Base-by-base conservation (phyloP, 305 asterid genomes). In the Plantago coronopus region DNA sequence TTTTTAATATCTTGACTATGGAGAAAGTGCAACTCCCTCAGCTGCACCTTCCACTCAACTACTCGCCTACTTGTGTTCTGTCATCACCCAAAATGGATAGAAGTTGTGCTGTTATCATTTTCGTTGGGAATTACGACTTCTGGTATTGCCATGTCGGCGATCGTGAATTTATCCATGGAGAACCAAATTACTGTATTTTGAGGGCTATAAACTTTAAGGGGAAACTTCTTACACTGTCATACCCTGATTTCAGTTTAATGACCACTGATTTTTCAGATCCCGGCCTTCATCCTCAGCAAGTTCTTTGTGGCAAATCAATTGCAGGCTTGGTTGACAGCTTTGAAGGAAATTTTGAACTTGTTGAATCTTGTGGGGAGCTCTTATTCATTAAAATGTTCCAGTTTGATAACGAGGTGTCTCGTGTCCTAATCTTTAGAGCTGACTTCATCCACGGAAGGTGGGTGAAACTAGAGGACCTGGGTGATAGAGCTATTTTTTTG, bases 251-350 rank as follows among this genome's bases (percentile, higher is more conserved):
- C 23, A 31, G 22, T 17, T 6, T 55, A 31, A 7, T 55, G 16
- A 38, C 25, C 13, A 2, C 60, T 29, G 60, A 55, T 16, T 31
- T 55, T 55, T 55, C 60, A 7, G 46, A 55, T 29, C 44, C 43
- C 0, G 45, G 11, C n/a, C 60, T 55, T 17, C 46, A 55, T 9
- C 40, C 14, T 13, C 22, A 8, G 23, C 44, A 29, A 37, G 31
- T 51, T 51, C 17, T 51, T 51, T 19, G 31, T 51, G 57, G 57
- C 37, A 10, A 51, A 51, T 51, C 57, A 20, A 22, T 22, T 22
- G 14, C 17, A 13, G n/a, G 10, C n/a, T 20, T 22, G n/a, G 3
- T 31, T 8, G n/a, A 16, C 10, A 23, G 7, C 13, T 34, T 11
- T 22, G 19, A 22, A 2, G 14, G 10, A 15, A 11, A 4, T 10